Percentiles rank a stretch among this genome's conserved stretches.
These are phyloP conservation scores for Verticillium longisporum DNA, from an alignment of 2,329 filamentous ascomycete genomes.

Conservation along the genomic window DNA sequence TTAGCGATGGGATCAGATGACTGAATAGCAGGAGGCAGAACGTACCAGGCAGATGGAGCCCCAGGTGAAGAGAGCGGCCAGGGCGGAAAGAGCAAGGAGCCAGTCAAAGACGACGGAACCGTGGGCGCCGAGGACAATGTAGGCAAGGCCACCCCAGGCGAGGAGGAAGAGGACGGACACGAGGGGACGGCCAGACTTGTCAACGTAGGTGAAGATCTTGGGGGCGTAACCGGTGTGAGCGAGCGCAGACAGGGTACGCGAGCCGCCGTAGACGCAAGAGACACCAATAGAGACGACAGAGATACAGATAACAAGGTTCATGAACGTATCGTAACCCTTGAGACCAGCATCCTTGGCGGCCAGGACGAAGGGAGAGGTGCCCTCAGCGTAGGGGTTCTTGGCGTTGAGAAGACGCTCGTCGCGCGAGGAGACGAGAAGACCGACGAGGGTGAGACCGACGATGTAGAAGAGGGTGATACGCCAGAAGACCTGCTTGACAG, in stretches of 20 bases:
- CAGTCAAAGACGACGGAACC: slow-evolving; percentile 53
- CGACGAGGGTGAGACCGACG: slow-evolving; percentile 40
- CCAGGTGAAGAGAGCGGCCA: slow-evolving; percentile 60
- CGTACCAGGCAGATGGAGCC: slow-evolving; percentile 51
- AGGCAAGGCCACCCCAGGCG: slow-evolving; percentile 40
- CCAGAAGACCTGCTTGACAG: slow-evolving; percentile 67
- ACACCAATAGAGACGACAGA: slow-evolving; percentile 49
- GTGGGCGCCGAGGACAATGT: slow-evolving; percentile 34
- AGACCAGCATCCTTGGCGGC: slow-evolving; percentile 32
- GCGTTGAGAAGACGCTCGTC: slow-evolving; percentile 36
- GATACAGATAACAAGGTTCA: slow-evolving; percentile 47
- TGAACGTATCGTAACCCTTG: slow-evolving; percentile 38
- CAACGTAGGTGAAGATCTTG: slow-evolving; percentile 45
- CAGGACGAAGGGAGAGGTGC: slow-evolving; percentile 11
- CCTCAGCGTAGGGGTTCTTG: slow-evolving; percentile 34
- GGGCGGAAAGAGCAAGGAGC: slow-evolving; percentile 57
- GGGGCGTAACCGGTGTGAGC: slow-evolving; percentile 50
- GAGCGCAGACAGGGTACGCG: slow-evolving; percentile 48
- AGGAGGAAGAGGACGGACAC: slow-evolving; percentile 36
- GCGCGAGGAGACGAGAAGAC: slow-evolving; percentile 34
- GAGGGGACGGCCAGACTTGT: slow-evolving; percentile 45
- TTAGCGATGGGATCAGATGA: not conserved
- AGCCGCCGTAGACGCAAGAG: slow-evolving; percentile 47
- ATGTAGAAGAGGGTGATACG: slow-evolving; percentile 46
- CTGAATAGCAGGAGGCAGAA: not conserved